phyloP scores from a whole-genome alignment of 768 basidiomycete genomes.

The Suillus plorans region DNA sequence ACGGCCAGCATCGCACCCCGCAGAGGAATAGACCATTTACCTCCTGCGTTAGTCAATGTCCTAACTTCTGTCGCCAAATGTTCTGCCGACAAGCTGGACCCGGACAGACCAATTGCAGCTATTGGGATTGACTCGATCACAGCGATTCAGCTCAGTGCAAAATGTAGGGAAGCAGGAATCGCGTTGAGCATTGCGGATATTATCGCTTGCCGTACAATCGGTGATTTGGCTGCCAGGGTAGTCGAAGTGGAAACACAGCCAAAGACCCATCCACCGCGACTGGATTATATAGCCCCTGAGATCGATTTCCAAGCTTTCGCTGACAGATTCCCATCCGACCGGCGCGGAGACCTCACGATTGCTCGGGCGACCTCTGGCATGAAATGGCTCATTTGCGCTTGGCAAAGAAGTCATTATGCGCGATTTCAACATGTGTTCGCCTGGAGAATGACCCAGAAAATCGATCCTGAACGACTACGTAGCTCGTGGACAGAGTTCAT shows the following conservation, averaged over 20 bases:
- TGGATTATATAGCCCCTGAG: slow-evolving; percentile 6
- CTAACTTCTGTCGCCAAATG: slow-evolving; percentile 24
- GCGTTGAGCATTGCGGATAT: slow-evolving; percentile 37
- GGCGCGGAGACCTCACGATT: slow-evolving; percentile 18
- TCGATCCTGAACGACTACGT: slow-evolving; percentile 30
- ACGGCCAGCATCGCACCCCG: not conserved
- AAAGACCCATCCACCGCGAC: not conserved
- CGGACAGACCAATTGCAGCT: slow-evolving; percentile 36
- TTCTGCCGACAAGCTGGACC: slow-evolving; percentile 28
- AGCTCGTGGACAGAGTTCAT: slow-evolving; percentile 39
- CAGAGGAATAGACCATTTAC: slow-evolving; percentile 5
- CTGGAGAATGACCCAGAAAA: slow-evolving; percentile 31
- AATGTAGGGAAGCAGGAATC: slow-evolving; percentile 38
- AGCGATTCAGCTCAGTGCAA: slow-evolving; percentile 44
- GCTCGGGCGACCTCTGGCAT: slow-evolving; percentile 29
- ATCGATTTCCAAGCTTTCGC: slow-evolving; percentile 16
- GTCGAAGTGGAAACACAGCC: not conserved
- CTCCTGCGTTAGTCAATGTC: slow-evolving; percentile 10
- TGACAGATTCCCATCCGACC: slow-evolving; percentile 15
- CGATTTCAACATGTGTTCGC: slow-evolving; percentile 46
- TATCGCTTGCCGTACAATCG: slow-evolving; percentile 39
- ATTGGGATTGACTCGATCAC: slow-evolving; percentile 52
- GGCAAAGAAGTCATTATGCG: slow-evolving; percentile 41
- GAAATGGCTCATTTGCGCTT: slow-evolving; percentile 41
- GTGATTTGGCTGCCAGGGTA: slow-evolving; percentile 20